phyloP scores from a whole-genome alignment of 148 eudicot species.

The Diospyros kaki region DNA sequence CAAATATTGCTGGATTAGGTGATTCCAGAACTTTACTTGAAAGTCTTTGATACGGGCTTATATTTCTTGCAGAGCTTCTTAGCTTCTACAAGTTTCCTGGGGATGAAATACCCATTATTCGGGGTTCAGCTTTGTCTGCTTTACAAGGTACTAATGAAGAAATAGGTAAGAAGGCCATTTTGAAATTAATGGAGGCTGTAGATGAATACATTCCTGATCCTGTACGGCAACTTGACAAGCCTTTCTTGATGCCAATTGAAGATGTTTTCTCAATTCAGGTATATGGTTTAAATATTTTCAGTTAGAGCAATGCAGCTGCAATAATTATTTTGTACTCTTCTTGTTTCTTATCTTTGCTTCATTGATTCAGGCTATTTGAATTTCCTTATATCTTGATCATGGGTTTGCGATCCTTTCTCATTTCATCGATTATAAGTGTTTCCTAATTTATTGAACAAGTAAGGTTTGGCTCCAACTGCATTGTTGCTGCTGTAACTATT shows the following conservation, averaged over 20 bases:
- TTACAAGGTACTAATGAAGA: slow-evolving; percentile 90
- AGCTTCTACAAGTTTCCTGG: slow-evolving; percentile 96
- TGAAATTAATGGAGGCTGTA: slow-evolving; percentile 94
- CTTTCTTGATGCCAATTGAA: slow-evolving; percentile 95
- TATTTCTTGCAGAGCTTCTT: slow-evolving; percentile 65
- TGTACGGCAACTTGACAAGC: slow-evolving; percentile 83
- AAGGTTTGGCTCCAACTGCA: no score
- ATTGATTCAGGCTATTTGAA: no score
- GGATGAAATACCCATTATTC: slow-evolving; percentile 83
- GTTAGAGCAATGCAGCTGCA: no score
- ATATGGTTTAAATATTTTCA: not conserved
- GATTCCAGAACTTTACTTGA: not conserved
- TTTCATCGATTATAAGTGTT: no score
- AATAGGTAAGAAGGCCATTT: slow-evolving; percentile 78
- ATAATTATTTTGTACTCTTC: no score
- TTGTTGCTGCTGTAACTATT: no score
- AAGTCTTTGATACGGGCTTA: slow-evolving; percentile 2
- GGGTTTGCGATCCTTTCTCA: no score
- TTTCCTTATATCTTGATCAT: no score
- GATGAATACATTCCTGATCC: slow-evolving; percentile 94
- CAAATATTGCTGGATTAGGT: slow-evolving; percentile 7
- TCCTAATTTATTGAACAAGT: no score
- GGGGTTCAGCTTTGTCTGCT: slow-evolving; percentile 93
- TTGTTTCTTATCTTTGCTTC: no score
- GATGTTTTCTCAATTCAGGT: slow-evolving; percentile 97